phyloP scores from a whole-genome alignment of 1,284 basidiomycete species.

The Sanguinoderma infundibulare region DNA sequence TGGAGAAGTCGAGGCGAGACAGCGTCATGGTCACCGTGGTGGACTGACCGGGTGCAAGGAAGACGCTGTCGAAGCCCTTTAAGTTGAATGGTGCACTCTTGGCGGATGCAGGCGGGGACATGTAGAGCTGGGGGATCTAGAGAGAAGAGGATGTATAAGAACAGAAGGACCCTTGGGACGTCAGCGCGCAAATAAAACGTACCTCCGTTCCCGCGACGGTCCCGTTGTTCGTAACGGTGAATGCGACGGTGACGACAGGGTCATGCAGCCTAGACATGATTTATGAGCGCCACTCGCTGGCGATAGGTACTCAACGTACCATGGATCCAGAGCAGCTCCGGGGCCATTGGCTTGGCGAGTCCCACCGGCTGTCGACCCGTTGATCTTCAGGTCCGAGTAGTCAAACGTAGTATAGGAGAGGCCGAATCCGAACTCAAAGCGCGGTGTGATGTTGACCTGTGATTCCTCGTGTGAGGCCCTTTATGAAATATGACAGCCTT shows the following conservation, averaged over 20 bases:
- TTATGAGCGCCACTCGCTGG: background rate
- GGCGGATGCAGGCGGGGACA: slow-evolving; percentile 59
- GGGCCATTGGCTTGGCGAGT: slow-evolving; percentile 31
- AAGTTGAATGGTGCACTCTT: slow-evolving; percentile 66
- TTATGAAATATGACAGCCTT: background rate
- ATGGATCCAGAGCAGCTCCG: slow-evolving; percentile 37
- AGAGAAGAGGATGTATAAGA: background rate
- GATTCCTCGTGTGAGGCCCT: background rate
- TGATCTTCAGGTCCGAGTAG: slow-evolving; percentile 36
- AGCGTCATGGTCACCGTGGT: slow-evolving; percentile 54
- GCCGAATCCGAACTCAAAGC: slow-evolving; percentile 47
- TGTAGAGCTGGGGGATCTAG: slow-evolving; percentile 62
- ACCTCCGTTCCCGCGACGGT: slow-evolving; percentile 39
- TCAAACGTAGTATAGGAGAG: slow-evolving; percentile 49
- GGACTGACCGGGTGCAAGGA: slow-evolving; percentile 51
- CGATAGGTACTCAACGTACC: slow-evolving; percentile 21
- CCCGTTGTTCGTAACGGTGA: slow-evolving; percentile 41
- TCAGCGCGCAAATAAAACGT: background rate
- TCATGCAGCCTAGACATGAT: slow-evolving; percentile 33
- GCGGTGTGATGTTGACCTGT: slow-evolving; percentile 36
- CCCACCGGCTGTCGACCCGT: slow-evolving; percentile 33
- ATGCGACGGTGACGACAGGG: slow-evolving; percentile 36
- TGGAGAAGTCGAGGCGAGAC: slow-evolving; percentile 60
- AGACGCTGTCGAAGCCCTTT: slow-evolving; percentile 66
- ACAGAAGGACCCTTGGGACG: background rate